phyloP scores from a whole-genome alignment of 208 protist species.

The Naegleria gruberi region DNA sequence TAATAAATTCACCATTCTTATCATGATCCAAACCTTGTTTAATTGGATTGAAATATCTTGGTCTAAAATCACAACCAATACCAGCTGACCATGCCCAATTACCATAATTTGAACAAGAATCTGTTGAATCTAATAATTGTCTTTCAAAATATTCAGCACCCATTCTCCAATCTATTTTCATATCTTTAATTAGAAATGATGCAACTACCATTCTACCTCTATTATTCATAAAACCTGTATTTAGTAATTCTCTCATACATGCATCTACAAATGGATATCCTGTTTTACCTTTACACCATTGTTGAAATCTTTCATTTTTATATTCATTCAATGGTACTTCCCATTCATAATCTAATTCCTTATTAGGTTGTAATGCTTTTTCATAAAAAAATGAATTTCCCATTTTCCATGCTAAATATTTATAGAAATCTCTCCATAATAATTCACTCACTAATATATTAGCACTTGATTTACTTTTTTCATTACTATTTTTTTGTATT shows the following conservation, averaged over 20 bases:
- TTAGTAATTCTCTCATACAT: constrained; percentile 68
- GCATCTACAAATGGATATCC: constrained; percentile 82
- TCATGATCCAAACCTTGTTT: not conserved
- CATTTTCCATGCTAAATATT: not conserved
- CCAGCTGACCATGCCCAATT: not conserved
- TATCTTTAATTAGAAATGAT: constrained; percentile 71
- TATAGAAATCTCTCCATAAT: constrained; percentile 19
- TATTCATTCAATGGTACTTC: not conserved
- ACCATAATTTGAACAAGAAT: constrained; percentile 46
- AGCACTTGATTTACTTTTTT: not conserved
- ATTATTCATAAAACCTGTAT: constrained; percentile 69
- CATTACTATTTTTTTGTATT: constrained; percentile 19
- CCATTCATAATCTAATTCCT: not conserved
- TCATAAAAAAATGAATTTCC: constrained; percentile 6
- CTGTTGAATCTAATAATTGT: constrained; percentile 70
- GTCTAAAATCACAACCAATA: not conserved
- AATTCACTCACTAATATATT: not conserved
- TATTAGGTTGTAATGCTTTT: not conserved
- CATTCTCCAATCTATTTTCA: constrained; percentile 74
- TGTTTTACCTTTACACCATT: constrained; percentile 63
- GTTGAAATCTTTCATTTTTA: constrained; percentile 40
- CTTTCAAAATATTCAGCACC: constrained; percentile 72
- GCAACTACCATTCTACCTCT: constrained; percentile 61
- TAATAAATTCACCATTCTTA: not conserved
- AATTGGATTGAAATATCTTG: not conserved